A percentile compares a stretch with the other conserved stretches of the same genome.
Conservation (phyloP, 139 green algal species). For the Pleodorina starrii region DNA sequence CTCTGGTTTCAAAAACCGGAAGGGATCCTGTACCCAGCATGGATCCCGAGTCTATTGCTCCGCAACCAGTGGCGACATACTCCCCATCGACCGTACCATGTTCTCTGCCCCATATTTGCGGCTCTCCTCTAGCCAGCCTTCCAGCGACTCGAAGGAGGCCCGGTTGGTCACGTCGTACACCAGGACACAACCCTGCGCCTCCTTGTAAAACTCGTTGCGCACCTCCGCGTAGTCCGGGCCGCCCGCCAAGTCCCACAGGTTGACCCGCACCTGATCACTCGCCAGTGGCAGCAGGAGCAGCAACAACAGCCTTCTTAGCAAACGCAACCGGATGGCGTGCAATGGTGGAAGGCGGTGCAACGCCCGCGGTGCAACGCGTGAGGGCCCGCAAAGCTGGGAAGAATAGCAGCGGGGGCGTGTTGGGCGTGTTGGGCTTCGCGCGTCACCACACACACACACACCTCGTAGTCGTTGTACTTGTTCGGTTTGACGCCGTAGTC, state of each 20-base stretch:
- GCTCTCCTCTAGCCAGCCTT: slow-evolving; percentile 69
- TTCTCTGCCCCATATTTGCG: slow-evolving; percentile 56
- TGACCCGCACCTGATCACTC: slow-evolving; percentile 72
- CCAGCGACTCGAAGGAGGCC: slow-evolving; percentile 69
- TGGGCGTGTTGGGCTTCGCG: too few species aligned
- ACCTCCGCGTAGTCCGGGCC: slow-evolving; percentile 68
- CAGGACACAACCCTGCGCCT: slow-evolving; percentile 64
- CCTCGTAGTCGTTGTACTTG: slow-evolving; percentile 71
- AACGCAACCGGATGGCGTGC: too few species aligned
- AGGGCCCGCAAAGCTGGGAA: too few species aligned
- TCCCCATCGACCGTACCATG: slow-evolving; percentile 70
- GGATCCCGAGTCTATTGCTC: too few species aligned
- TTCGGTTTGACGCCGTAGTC: slow-evolving; percentile 82
- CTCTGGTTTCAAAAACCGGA: too few species aligned
- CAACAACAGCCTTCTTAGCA: too few species aligned
- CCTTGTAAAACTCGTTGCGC: slow-evolving; percentile 84
- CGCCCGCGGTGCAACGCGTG: too few species aligned
- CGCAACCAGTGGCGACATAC: too few species aligned
- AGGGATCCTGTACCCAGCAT: too few species aligned
- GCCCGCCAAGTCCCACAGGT: slow-evolving; percentile 80
- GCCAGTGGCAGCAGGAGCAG: not conserved
- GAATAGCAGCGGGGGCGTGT: too few species aligned
- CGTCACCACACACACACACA: too few species aligned
- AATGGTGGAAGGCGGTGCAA: too few species aligned
- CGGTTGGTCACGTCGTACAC: slow-evolving; percentile 69